phyloP scores from a whole-genome alignment of 1,284 basidiomycete genomes.

The Thelephora terrestris region DNA sequence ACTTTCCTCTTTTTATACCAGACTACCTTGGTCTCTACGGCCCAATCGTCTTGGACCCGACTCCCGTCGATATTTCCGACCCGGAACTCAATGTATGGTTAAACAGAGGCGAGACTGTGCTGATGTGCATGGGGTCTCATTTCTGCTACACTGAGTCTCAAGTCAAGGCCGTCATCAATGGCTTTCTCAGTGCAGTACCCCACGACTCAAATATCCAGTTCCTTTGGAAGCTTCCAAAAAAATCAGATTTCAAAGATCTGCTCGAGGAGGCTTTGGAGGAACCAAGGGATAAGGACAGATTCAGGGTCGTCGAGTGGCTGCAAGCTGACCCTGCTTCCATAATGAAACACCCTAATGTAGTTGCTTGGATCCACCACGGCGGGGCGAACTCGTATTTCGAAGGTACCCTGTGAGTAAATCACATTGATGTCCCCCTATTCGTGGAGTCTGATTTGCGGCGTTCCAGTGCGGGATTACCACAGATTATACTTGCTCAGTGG shows the following conservation, averaged over 20 bases:
- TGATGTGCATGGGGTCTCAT: constrained; percentile 11
- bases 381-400: constrained; percentile 4
- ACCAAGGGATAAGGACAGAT: not conserved
- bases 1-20: constrained; percentile 8
- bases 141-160: constrained; percentile 10
- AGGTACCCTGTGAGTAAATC: not conserved
- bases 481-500: constrained; percentile 11
- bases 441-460: not conserved
- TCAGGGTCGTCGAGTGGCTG: constrained; percentile 8
- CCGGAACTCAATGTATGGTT: constrained; percentile 9
- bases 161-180: constrained; percentile 2
- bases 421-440: not conserved
- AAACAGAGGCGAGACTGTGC: constrained; percentile 6
- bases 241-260: constrained; percentile 6
- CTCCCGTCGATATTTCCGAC: constrained; percentile 4
- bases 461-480: constrained; percentile 8
- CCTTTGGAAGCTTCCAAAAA: constrained; percentile 12
- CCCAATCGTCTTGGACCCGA: constrained; percentile 7
- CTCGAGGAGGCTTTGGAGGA: constrained; percentile 1
- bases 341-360: constrained; percentile 8
- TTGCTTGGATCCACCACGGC: constrained; percentile 7
- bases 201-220: constrained; percentile 8
- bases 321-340: constrained; percentile 6
- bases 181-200: no score
- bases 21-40: constrained; percentile 9